Percentiles rank a stretch among this genome's conserved stretches.
phyloP scores from a whole-genome alignment of 495 filamentous ascomycete species.

The Penicillium parvum region DNA sequence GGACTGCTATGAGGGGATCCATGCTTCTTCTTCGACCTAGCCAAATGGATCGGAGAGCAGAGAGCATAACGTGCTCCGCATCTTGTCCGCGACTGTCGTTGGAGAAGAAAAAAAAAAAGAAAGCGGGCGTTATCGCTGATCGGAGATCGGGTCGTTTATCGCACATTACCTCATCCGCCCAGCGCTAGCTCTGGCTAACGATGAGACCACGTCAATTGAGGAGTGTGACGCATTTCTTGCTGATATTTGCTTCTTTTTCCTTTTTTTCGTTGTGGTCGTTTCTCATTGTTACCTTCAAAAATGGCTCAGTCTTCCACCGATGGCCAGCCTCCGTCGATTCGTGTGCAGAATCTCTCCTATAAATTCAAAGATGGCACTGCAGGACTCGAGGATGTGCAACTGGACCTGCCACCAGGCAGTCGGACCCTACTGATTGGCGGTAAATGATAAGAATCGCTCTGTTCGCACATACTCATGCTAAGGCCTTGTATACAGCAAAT shows the following conservation, averaged over 20 bases:
- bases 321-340: constrained; percentile 50
- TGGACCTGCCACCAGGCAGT: constrained; percentile 74
- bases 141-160: constrained; percentile 11
- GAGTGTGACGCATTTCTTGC: constrained; percentile 4
- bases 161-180: constrained; percentile 23
- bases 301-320: constrained; percentile 16
- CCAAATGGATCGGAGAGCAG: constrained; percentile 20
- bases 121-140: constrained; percentile 8
- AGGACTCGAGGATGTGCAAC: constrained; percentile 64
- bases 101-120: constrained; percentile 1
- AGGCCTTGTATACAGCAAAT: constrained; percentile 57
- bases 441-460: constrained; percentile 27
- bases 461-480: neutral
- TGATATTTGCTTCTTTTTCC: neutral
- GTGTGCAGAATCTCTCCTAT: constrained; percentile 75
- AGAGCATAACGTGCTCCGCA: constrained; percentile 23
- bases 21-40: constrained; percentile 22
- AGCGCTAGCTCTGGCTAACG: neutral
- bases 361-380: constrained; percentile 75
- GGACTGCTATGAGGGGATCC: constrained; percentile 71
- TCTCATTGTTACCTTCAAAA: neutral
- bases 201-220: constrained; percentile 4
- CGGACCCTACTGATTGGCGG: constrained; percentile 92
- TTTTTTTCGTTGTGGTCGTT: neutral
- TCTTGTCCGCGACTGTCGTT: neutral